phyloP scores from a whole-genome alignment of 2,329 filamentous ascomycete species.

The Microcyclosporella mali region DNA sequence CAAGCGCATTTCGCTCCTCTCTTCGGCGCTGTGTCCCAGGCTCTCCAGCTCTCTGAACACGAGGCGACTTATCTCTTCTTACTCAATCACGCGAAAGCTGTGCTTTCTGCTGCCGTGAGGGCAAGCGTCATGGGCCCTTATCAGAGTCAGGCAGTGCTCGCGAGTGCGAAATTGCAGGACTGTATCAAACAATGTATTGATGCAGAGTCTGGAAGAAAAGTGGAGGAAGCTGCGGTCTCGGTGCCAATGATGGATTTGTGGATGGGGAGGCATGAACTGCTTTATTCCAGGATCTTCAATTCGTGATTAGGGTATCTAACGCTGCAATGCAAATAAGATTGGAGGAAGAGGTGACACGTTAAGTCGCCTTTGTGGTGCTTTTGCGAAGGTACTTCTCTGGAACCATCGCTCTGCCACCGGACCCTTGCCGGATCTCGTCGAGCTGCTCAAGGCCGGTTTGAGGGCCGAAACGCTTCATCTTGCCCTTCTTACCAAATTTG shows the following conservation, averaged over 20 bases:
- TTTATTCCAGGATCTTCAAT: conserved; percentile 84
- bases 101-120: conserved; percentile 69
- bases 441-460: conserved; percentile 80
- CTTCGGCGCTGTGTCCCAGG: conserved; percentile 58
- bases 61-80: conserved; percentile 71
- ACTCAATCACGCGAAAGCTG: conserved; percentile 67
- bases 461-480: conserved; percentile 69
- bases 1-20: conserved; percentile 64
- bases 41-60: conserved; percentile 54
- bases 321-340: neutral
- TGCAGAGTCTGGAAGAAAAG: conserved; percentile 46
- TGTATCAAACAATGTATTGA: conserved; percentile 55
- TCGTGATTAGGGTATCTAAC: conserved; percentile 30
- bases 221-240: conserved; percentile 64
- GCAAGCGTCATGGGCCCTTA: conserved; percentile 76
- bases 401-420: conserved; percentile 47
- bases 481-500: conserved; percentile 61
- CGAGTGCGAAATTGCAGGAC: conserved; percentile 51
- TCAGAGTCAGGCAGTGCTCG: conserved; percentile 68
- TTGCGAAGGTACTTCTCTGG: conserved; percentile 4
- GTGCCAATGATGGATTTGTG: conserved; percentile 76
- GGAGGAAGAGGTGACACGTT: neutral
- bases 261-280: conserved; percentile 73
- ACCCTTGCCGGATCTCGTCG: conserved; percentile 75
- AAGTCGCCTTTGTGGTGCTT: neutral